phyloP scores from a whole-genome alignment of 2,329 filamentous ascomycete genomes.

The Cytospora mali region DNA sequence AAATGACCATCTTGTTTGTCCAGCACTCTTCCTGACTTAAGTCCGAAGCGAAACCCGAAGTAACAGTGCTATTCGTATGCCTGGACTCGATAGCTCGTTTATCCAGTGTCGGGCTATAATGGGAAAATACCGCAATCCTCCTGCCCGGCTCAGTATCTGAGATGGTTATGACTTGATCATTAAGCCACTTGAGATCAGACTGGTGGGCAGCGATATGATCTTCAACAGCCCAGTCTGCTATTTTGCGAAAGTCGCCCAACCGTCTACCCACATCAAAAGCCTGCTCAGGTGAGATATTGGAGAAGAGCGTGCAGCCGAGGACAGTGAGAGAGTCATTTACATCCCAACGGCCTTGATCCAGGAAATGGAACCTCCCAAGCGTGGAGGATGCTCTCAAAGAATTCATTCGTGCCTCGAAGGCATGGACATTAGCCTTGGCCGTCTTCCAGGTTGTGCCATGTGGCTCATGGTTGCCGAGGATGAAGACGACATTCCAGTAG shows the following conservation, averaged over 20 bases:
- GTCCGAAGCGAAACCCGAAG: constrained; percentile 44
- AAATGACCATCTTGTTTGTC: constrained; percentile 37
- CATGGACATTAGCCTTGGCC: constrained; percentile 35
- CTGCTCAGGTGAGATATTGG: not conserved
- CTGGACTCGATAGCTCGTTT: constrained; percentile 12
- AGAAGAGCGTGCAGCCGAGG: constrained; percentile 2
- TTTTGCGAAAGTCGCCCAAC: not conserved
- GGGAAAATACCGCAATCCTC: constrained; percentile 25
- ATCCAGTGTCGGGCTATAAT: constrained; percentile 32
- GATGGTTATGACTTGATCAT: not conserved
- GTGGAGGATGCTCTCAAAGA: constrained; percentile 29
- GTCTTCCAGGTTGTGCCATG: constrained; percentile 46
- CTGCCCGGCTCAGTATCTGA: not conserved
- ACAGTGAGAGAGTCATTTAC: constrained; percentile 1
- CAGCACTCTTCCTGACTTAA: constrained; percentile 42
- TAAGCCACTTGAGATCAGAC: not conserved
- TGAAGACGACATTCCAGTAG: constrained; percentile 54
- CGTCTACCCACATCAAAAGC: not conserved
- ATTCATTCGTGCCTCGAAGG: constrained; percentile 36
- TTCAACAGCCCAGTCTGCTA: not conserved
- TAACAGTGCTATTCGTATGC: constrained; percentile 28
- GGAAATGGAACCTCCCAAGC: constrained; percentile 44
- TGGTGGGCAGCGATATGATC: not conserved
- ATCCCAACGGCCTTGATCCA: constrained; percentile 39
- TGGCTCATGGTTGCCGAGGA: constrained; percentile 60